Percentiles rank a stretch among this genome's conserved stretches.
Conservation (phyloP, 305 asterid species). For the Withania somnifera region DNA sequence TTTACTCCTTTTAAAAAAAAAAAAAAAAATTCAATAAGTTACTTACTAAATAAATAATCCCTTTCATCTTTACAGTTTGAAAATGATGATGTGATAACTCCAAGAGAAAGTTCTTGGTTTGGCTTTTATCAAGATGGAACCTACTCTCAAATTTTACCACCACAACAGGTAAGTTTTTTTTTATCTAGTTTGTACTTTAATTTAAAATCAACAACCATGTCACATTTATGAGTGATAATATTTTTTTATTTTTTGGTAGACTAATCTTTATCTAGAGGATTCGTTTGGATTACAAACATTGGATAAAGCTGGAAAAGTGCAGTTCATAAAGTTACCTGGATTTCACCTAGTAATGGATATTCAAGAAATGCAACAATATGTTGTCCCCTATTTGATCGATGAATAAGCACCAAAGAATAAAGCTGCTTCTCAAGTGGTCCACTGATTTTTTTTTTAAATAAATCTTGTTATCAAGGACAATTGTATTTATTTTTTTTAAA, state of each 20-base stretch:
- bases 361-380: conserved; percentile 20
- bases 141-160: conserved; percentile 2
- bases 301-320: conserved; percentile 31
- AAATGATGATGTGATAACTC: conserved; percentile 11
- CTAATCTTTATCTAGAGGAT: conserved; percentile 29
- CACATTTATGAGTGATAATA: neutral
- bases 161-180: neutral
- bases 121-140: conserved; percentile 18
- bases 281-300: conserved; percentile 33
- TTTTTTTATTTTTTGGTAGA: conserved; percentile 9
- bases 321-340: conserved; percentile 24
- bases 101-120: conserved; percentile 25
- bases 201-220: neutral
- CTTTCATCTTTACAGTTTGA: conserved; percentile 1
- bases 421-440: neutral
- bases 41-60: neutral
- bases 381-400: conserved; percentile 30
- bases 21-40: neutral
- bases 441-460: neutral
- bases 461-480: neutral
- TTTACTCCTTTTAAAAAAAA: neutral
- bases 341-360: conserved; percentile 24
- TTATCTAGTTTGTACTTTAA: neutral
- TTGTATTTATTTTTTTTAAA: no score
- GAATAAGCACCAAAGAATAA: conserved; percentile 3